phyloP scores from a whole-genome alignment of 176 grass and related monocot genomes.

The Rhynchospora tenuis region DNA sequence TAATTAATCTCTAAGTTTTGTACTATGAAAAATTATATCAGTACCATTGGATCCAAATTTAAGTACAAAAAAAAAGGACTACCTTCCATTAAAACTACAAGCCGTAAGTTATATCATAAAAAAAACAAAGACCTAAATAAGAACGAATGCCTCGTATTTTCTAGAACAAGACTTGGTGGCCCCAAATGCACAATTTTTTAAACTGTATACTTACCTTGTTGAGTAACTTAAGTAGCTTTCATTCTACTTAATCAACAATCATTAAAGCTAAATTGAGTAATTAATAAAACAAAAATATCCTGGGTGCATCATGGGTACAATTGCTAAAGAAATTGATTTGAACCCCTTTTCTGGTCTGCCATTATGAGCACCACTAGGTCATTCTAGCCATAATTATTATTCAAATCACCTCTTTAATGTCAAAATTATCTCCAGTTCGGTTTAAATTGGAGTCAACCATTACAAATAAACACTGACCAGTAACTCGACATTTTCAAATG shows the following conservation, averaged over 20 bases:
- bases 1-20: too few relatives aligned
- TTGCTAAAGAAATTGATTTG: not conserved
- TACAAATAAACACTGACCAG: not conserved
- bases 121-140: too few relatives aligned
- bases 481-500: not conserved
- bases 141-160: not conserved
- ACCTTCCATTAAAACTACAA: too few relatives aligned
- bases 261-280: not conserved
- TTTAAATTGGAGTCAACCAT: not conserved
- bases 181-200: not conserved
- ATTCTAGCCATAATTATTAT: conserved; percentile 10
- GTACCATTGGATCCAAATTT: too few relatives aligned
- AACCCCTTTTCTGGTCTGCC: conserved; percentile 21
- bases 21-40: too few relatives aligned
- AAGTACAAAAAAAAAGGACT: too few relatives aligned
- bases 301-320: conserved; percentile 5
- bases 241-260: conserved; percentile 20
- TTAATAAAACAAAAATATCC: not conserved
- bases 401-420: not conserved
- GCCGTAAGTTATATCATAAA: too few relatives aligned
- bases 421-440: not conserved
- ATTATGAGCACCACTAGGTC: conserved; percentile 1
- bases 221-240: not conserved
- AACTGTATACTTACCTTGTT: not conserved
- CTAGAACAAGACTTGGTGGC: not conserved